Evolutionary conservation across 345 rosid genomes (phyloP), one percentile per base, ranked within the genome.

Genomic region (Leavenworthia alabamica): DNA sequence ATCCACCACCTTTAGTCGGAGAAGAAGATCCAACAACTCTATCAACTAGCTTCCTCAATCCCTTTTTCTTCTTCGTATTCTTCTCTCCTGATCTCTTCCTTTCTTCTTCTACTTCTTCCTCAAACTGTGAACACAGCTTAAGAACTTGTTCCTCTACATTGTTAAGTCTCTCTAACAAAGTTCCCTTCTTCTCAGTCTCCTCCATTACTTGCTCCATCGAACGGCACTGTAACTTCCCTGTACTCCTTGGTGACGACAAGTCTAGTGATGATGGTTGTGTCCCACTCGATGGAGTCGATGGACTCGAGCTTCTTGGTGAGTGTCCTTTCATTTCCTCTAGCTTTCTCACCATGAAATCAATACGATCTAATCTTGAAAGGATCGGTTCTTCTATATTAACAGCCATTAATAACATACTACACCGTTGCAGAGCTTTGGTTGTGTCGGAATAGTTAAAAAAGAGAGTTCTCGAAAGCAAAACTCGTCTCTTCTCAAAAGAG

Each of bases 1-100:
- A 55, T 39, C 74, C 74, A 56, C 62, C 74, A 55, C 62, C 69
- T 62, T 13, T 9, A 12, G 56, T 59, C 0, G 72, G 72, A 72
- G 76, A 72, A 72, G 72, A 72, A 39, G 69, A 55, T 39, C 74
- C 74, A 56, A 70, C 74, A 55, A 70, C 69, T 62, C 40, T 70
- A 22, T 70, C 74, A 22, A 70, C 64, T 0, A 70, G 2, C 53
- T 70, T 70, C 24, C 60, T 72, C 32, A 72, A 43, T 0, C 76
- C 72, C 8, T 66, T 72, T 51, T 59, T 66, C 57, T 64, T 65
- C 47, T 66, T 66, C 31, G 15, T 48, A 23, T 59, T 51, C 46
- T 66, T 39, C 2, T 9, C 42, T 7, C 43, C 71, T 45, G 22
- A 20, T 20, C 23, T 47, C 69, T 47, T 70, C 42, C 24, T 47